A percentile compares a stretch with the other conserved stretches of the same genome.
These are phyloP conservation scores for Hyphopichia pseudoburtonii DNA, from an alignment of 1,139 yeast species.

Conservation along the genomic window DNA sequence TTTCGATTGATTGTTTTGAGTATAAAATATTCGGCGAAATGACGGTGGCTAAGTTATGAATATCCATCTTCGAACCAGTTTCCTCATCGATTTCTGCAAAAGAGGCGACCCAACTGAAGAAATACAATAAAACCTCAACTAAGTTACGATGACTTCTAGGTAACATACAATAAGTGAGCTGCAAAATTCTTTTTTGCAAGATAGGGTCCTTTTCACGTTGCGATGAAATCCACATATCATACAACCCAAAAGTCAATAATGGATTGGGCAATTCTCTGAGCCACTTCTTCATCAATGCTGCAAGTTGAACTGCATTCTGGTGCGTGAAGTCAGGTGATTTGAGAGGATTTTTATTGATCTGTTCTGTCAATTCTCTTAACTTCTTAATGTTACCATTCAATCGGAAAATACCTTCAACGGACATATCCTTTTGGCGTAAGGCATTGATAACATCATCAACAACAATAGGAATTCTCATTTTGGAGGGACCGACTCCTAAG, in stretches of 20 bases:
- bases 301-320: constrained; percentile 89
- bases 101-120: constrained; percentile 94
- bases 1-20: constrained; percentile 35
- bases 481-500: constrained; percentile 81
- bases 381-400: constrained; percentile 93
- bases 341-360: constrained; percentile 73
- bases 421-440: constrained; percentile 88
- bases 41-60: constrained; percentile 92
- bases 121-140: constrained; percentile 80
- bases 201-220: constrained; percentile 55
- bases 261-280: constrained; percentile 93
- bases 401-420: constrained; percentile 95
- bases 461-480: constrained; percentile 78
- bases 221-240: constrained; percentile 79
- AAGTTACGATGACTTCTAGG: constrained; percentile 84
- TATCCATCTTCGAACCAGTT: constrained; percentile 94
- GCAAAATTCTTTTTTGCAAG: constrained; percentile 57
- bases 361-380: constrained; percentile 70
- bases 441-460: constrained; percentile 85
- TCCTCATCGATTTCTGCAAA: constrained; percentile 87
- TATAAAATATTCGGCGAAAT: constrained; percentile 89
- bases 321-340: constrained; percentile 69
- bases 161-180: constrained; percentile 73
- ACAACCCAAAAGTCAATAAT: constrained; percentile 71
- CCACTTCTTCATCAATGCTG: constrained; percentile 91